Evolutionary conservation across 2,329 filamentous ascomycete species (phyloP).

Genomic region (Trichophyton rubrum): DNA sequence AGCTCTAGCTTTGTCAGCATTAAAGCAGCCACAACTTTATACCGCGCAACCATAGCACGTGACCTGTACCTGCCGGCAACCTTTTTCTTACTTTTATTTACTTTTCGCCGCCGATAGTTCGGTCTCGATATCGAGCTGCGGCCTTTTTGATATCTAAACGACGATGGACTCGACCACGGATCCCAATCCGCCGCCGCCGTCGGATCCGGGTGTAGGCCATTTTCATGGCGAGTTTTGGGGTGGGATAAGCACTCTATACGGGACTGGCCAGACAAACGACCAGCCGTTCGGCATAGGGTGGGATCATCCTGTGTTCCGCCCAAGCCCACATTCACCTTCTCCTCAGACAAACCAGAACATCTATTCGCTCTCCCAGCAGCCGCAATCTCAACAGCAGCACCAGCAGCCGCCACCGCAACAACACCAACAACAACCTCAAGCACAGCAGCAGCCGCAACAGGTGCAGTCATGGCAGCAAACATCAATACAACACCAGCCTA

Average conservation of each 20-base stretch:
- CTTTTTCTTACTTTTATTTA: background rate
- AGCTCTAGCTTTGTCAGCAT: background rate
- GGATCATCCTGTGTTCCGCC: slow-evolving; percentile 27
- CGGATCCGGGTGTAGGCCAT: slow-evolving; percentile 17
- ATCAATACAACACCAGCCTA: slow-evolving; percentile 15
- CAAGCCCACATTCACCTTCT: slow-evolving; percentile 19
- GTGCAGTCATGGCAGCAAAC: slow-evolving; percentile 16
- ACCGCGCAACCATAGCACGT: background rate
- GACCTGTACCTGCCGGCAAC: background rate
- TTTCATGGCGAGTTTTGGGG: slow-evolving; percentile 29
- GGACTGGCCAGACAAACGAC: slow-evolving; percentile 15
- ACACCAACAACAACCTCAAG: slow-evolving; percentile 12
- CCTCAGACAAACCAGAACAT: slow-evolving; percentile 16
- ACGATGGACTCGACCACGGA: slow-evolving; percentile 23
- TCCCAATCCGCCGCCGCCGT: slow-evolving; percentile 20
- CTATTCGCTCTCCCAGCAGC: slow-evolving; percentile 15
- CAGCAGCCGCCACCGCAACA: slow-evolving; percentile 12
- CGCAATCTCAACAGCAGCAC: slow-evolving; percentile 8
- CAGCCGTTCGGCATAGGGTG: slow-evolving; percentile 25
- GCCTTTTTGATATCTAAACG: background rate
- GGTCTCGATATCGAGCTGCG: background rate
- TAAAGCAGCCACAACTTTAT: background rate
- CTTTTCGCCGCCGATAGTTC: background rate
- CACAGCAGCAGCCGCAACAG: slow-evolving; percentile 21
- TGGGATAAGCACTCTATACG: slow-evolving; percentile 24